These are phyloP conservation scores for Tilletiopsis washingtonensis DNA, from an alignment of 1,284 basidiomycete genomes.

Conservation along the genomic window DNA sequence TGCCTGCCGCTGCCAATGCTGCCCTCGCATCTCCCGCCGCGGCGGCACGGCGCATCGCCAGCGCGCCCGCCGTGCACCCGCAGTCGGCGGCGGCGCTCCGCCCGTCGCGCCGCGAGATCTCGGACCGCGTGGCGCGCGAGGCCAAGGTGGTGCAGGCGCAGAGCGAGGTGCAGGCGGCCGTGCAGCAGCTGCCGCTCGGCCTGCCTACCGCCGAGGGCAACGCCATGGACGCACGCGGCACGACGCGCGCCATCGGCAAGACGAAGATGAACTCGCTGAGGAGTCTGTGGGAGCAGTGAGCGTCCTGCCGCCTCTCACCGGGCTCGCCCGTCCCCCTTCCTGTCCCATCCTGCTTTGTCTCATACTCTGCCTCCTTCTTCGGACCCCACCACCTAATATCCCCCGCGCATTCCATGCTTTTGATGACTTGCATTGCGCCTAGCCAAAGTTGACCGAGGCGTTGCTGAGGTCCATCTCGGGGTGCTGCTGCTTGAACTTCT, in stretches of 20 bases:
- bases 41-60: slow-evolving; percentile 9
- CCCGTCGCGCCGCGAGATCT: slow-evolving; percentile 14
- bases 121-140: slow-evolving; percentile 13
- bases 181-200: neutral
- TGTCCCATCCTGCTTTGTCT: too few species aligned
- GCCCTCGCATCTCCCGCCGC: neutral
- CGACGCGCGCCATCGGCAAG: slow-evolving; percentile 13
- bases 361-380: too few species aligned
- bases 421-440: too few species aligned
- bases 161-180: neutral
- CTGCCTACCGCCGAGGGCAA: neutral
- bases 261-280: slow-evolving; percentile 25
- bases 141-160: slow-evolving; percentile 6
- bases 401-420: too few species aligned
- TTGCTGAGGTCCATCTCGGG: slow-evolving; percentile 13
- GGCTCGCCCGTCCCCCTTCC: too few species aligned
- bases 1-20: neutral
- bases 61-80: neutral
- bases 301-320: too few species aligned
- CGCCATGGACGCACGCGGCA: slow-evolving; percentile 10
- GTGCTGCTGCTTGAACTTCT: slow-evolving; percentile 9
- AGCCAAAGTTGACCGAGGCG: slow-evolving; percentile 7
- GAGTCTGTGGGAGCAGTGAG: slow-evolving; percentile 36
- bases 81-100: slow-evolving; percentile 12
- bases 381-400: too few species aligned